These are phyloP conservation scores for Hypoxylon perforatum DNA, from an alignment of 495 filamentous ascomycete species.

Conservation along the genomic window DNA sequence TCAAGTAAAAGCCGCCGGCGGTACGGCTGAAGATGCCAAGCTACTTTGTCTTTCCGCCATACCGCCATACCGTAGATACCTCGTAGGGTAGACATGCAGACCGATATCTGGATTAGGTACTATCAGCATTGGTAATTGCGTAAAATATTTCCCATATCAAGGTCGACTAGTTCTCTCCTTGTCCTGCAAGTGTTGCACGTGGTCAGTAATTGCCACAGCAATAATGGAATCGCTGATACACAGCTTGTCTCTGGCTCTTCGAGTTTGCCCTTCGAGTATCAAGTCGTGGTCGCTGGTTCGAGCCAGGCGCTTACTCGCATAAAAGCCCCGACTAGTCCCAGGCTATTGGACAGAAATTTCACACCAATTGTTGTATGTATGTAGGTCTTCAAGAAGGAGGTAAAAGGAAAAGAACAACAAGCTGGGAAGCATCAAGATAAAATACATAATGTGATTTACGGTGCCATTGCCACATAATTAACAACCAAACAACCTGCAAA, in stretches of 20 bases:
- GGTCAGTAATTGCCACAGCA: slow-evolving; percentile 18
- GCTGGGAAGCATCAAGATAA: slow-evolving; percentile 19
- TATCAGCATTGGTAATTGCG: slow-evolving; percentile 13
- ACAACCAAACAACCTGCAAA: slow-evolving; percentile 13
- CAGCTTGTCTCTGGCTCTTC: slow-evolving; percentile 18
- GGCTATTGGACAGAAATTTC: slow-evolving; percentile 7
- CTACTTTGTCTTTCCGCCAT: slow-evolving; percentile 3
- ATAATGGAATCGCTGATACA: slow-evolving; percentile 16
- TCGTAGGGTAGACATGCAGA: background rate
- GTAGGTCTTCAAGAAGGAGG: slow-evolving; percentile 5
- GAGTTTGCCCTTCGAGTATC: too few species aligned
- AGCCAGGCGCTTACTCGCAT: slow-evolving; percentile 35
- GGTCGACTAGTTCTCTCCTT: slow-evolving; percentile 7
- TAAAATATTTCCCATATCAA: slow-evolving; percentile 19
- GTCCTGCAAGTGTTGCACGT: slow-evolving; percentile 17
- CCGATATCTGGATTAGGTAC: background rate
- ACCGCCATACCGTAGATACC: background rate
- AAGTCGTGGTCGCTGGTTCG: slow-evolving; percentile 13
- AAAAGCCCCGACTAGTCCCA: slow-evolving; percentile 10
- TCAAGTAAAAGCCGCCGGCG: background rate
- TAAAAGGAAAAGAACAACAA: background rate
- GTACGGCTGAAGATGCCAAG: slow-evolving; percentile 9
- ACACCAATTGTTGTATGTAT: background rate
- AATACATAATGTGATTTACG: slow-evolving; percentile 1
- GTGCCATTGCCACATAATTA: slow-evolving; percentile 28